Evolutionary conservation across 202 grass and related monocot genomes (phyloP).

Genomic region (Thinopyrum obtusiflorum): DNA sequence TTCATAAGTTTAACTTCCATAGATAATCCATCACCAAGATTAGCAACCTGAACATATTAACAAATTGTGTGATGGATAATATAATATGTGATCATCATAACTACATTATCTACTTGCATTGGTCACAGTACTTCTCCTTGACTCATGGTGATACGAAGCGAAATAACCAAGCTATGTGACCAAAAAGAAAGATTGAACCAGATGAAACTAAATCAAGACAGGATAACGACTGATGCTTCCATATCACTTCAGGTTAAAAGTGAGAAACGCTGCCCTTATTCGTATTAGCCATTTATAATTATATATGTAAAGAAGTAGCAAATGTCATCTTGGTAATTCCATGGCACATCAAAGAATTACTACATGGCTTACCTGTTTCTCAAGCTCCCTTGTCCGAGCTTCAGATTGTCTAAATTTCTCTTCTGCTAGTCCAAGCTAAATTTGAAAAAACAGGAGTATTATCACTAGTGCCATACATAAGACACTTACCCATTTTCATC

Average conservation of each 20-base stretch:
- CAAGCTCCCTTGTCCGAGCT: slow-evolving; percentile 71
- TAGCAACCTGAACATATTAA: slow-evolving; percentile 59
- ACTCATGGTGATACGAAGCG: background rate
- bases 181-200: background rate
- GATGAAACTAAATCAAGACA: background rate
- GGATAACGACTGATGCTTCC: background rate
- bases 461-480: background rate
- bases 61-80: slow-evolving; percentile 25
- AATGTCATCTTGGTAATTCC: background rate
- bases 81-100: background rate
- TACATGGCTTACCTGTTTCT: slow-evolving; percentile 69
- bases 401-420: slow-evolving; percentile 87
- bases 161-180: background rate
- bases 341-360: background rate
- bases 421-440: slow-evolving; percentile 74
- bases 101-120: slow-evolving; percentile 5
- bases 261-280: background rate
- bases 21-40: slow-evolving; percentile 86
- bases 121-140: slow-evolving; percentile 15
- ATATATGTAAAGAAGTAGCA: background rate
- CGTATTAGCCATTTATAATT: background rate
- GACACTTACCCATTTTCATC: background rate
- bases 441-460: slow-evolving; percentile 28
- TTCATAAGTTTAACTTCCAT: slow-evolving; percentile 92
- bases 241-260: background rate